phyloP scores from a whole-genome alignment of 306 rosid genomes.

The Rubus parviflorus region DNA sequence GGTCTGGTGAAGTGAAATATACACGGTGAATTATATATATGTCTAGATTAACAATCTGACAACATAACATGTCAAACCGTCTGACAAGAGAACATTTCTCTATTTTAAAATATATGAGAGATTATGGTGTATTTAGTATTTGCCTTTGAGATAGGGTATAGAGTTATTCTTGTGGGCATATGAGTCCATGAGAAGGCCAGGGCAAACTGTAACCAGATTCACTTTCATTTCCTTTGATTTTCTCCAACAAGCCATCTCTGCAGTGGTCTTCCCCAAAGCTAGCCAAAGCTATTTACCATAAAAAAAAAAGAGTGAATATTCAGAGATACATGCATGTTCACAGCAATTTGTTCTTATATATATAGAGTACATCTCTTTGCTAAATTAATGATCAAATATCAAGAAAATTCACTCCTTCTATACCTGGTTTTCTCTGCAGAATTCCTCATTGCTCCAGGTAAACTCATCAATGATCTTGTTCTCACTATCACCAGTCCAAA shows the following conservation, averaged over 20 bases:
- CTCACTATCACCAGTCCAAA: conserved; percentile 7
- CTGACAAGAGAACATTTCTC: not conserved
- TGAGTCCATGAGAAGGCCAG: conserved; percentile 15
- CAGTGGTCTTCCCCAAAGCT: conserved; percentile 19
- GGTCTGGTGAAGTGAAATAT: too few species aligned
- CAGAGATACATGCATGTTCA: not conserved
- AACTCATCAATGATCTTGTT: conserved; percentile 21
- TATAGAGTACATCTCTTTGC: not conserved
- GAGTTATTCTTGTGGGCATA: not conserved
- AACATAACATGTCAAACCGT: not conserved
- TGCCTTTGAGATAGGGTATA: conserved; percentile 4
- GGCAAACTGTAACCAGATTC: conserved; percentile 18
- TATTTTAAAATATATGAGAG: not conserved
- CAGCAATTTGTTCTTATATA: not conserved
- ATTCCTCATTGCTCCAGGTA: conserved; percentile 8
- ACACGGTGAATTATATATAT: too few species aligned
- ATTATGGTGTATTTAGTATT: not conserved
- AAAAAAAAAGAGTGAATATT: not conserved
- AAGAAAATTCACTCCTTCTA: not conserved
- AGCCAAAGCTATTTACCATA: conserved; percentile 14
- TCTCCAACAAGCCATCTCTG: conserved; percentile 23
- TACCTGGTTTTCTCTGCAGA: conserved; percentile 21
- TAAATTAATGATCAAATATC: not conserved
- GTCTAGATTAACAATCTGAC: not conserved
- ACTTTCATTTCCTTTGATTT: conserved; percentile 21